Percentiles rank a stretch among this genome's conserved stretches.
phyloP scores from a whole-genome alignment of 495 filamentous ascomycete species.

The Cercophora sp. region DNA sequence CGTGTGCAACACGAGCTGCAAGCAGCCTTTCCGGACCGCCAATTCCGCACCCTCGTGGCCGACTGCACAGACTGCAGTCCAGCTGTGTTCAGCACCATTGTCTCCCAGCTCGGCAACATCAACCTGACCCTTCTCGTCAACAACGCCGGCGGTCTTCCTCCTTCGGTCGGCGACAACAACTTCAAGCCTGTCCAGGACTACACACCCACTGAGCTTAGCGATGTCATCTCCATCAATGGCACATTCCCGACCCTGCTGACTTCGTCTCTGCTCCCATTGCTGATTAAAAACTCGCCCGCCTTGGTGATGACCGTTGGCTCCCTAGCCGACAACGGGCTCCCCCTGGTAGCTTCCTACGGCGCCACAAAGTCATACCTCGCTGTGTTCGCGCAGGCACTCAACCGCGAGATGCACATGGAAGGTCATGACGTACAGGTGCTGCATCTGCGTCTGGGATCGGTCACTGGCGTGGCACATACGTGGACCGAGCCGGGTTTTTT shows the following conservation, averaged over 20 bases:
- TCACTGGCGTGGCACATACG: slow-evolving; percentile 17
- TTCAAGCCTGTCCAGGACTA: slow-evolving; percentile 11
- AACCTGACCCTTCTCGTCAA: slow-evolving; percentile 33
- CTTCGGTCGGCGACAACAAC: background rate
- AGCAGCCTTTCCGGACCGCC: slow-evolving; percentile 29
- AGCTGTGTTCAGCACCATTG: slow-evolving; percentile 12
- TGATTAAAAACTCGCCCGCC: slow-evolving; percentile 17
- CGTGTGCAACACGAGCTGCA: slow-evolving; percentile 19
- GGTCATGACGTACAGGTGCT: slow-evolving; percentile 22
- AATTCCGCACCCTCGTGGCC: slow-evolving; percentile 26
- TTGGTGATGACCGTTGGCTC: slow-evolving; percentile 24
- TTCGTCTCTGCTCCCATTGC: slow-evolving; percentile 13
- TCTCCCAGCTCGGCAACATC: slow-evolving; percentile 18
- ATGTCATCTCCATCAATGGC: slow-evolving; percentile 15
- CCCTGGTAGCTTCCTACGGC: slow-evolving; percentile 23
- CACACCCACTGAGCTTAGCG: slow-evolving; percentile 1
- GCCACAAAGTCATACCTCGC: slow-evolving; percentile 20
- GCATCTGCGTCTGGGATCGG: slow-evolving; percentile 18
- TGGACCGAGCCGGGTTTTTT: slow-evolving; percentile 12
- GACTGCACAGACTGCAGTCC: slow-evolving; percentile 14
- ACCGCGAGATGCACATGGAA: slow-evolving; percentile 10
- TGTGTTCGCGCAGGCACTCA: slow-evolving; percentile 13
- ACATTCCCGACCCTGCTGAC: slow-evolving; percentile 19
- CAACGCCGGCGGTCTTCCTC: slow-evolving; percentile 14
- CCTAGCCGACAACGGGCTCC: slow-evolving; percentile 22